Conservation (phyloP, 2,329 filamentous ascomycete genomes). For the Aspergillus persii region DNA sequence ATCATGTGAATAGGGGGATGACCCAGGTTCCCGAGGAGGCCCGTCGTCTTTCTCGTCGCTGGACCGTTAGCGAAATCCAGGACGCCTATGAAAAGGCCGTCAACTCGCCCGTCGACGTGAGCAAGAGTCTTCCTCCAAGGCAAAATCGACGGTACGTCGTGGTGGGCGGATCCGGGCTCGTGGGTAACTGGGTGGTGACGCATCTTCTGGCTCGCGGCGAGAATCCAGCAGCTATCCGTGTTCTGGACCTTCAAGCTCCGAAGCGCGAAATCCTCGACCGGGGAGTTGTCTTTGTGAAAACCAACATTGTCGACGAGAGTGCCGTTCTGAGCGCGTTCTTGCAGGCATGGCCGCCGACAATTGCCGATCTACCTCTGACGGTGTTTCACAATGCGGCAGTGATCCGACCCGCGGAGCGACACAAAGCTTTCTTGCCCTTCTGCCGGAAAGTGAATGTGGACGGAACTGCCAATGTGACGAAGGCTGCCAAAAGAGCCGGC, state of each 20-base stretch:
- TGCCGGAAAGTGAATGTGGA: constrained; percentile 51
- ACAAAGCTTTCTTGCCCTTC: constrained; percentile 45
- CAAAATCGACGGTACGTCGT: constrained; percentile 40
- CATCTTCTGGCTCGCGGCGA: constrained; percentile 56
- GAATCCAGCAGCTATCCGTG: constrained; percentile 51
- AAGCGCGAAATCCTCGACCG: constrained; percentile 44
- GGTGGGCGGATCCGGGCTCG: constrained; percentile 45
- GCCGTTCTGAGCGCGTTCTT: constrained; percentile 49
- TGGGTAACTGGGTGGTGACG: constrained; percentile 55
- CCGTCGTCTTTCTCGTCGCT: constrained; percentile 25
- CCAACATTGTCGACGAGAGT: constrained; percentile 51
- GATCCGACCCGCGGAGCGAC: constrained; percentile 53
- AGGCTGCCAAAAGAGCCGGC: constrained; percentile 46
- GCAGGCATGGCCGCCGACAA: constrained; percentile 46
- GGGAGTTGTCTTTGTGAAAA: constrained; percentile 46
- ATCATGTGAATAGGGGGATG: constrained; percentile 31
- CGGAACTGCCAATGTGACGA: constrained; percentile 51
- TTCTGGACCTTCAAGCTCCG: constrained; percentile 52
- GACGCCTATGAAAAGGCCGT: constrained; percentile 29
- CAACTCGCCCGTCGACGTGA: constrained; percentile 31
- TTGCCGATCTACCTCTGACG: constrained; percentile 49
- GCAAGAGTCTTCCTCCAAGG: constrained; percentile 35
- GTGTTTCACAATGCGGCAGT: constrained; percentile 59
- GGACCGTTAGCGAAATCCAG: constrained; percentile 35
- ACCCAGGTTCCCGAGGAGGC: constrained; percentile 26